Base-by-base conservation (phyloP, 1,284 basidiomycete species). In the Heterobasidion occidentale region DNA sequence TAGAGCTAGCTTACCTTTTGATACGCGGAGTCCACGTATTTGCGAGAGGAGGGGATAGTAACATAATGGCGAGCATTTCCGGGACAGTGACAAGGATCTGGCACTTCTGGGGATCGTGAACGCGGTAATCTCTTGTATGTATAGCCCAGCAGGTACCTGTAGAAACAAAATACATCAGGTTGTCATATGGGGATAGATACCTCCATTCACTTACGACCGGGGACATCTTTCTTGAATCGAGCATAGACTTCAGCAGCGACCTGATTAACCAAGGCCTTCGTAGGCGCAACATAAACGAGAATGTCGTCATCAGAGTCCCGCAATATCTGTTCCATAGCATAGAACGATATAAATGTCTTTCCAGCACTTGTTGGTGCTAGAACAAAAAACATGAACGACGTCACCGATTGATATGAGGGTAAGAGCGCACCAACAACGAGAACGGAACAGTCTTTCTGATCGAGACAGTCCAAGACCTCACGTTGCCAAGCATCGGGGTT, bases 261-360 rank as follows among this genome's bases (percentile, higher is more conserved):
- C 61, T 86, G 83, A 50, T 74, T 76, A 53, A 88, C 86, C 1
- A 88, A 73, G 0, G 86, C 86, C 65, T 89, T 88, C 2, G 86
- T 87, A 0, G 85, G 86, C 0, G 87, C 85, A 35, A 88, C 77
- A 64, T 88, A 89, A n/a, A 89, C 79, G 36, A 89, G 64, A 44
- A 88, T 74, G 1, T 81, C 84, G 51, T 86, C 77, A 62, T 88
- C 80, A 0, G 81, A 81, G 36, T 72, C 72, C 55, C 81, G 70
- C 6, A 88, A 67, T 12, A 86, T 71, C 58, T 79, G 77, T 66
- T 88, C 86, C 86, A 88, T 88, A 0, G 86, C 85, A 59, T 88
- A 87, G 65, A 77, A 88, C 3, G 84, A 86, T 47, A 89, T 86
- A 65, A 89, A 88, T 0, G 87, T 88, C 66, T 88, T 89, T 36